Percentiles rank a stretch among this genome's conserved stretches.
These are phyloP conservation scores for Pulveroboletus sp. DNA, from an alignment of 768 basidiomycete genomes.

Conservation along the genomic window DNA sequence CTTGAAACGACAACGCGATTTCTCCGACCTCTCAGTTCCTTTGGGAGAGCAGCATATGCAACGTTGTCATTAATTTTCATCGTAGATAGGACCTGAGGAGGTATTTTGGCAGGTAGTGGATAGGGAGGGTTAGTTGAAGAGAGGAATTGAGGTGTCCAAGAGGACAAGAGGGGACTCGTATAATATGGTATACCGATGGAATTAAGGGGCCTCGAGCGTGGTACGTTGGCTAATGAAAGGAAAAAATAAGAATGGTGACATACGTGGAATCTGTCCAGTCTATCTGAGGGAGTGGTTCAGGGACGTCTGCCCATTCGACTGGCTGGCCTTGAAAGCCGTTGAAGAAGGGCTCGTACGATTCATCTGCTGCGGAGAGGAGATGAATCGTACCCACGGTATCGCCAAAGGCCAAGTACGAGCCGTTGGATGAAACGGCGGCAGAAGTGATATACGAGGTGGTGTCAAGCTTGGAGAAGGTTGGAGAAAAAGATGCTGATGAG, in stretches of 20 bases:
- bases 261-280: conserved; percentile 84
- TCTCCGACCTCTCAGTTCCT: conserved; percentile 77
- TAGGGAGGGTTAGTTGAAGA: conserved; percentile 42
- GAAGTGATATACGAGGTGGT: conserved; percentile 73
- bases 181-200: conserved; percentile 87
- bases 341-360: conserved; percentile 56
- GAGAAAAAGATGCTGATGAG: not conserved
- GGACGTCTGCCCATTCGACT: conserved; percentile 77
- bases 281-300: conserved; percentile 63
- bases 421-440: conserved; percentile 77
- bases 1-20: conserved; percentile 58
- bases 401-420: conserved; percentile 89
- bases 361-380: conserved; percentile 70
- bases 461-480: conserved; percentile 47
- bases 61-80: conserved; percentile 89
- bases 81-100: conserved; percentile 64
- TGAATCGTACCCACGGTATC: conserved; percentile 84
- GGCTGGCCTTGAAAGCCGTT: conserved; percentile 89
- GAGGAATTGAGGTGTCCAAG: conserved; percentile 52
- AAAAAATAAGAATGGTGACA: conserved; percentile 19
- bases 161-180: conserved; percentile 65
- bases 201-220: conserved; percentile 67
- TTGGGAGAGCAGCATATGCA: conserved; percentile 84
- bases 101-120: conserved; percentile 74
- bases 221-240: not conserved